These are phyloP conservation scores for Penicillium verrucosum DNA, from an alignment of 2,329 filamentous ascomycete genomes.

Conservation along the genomic window DNA sequence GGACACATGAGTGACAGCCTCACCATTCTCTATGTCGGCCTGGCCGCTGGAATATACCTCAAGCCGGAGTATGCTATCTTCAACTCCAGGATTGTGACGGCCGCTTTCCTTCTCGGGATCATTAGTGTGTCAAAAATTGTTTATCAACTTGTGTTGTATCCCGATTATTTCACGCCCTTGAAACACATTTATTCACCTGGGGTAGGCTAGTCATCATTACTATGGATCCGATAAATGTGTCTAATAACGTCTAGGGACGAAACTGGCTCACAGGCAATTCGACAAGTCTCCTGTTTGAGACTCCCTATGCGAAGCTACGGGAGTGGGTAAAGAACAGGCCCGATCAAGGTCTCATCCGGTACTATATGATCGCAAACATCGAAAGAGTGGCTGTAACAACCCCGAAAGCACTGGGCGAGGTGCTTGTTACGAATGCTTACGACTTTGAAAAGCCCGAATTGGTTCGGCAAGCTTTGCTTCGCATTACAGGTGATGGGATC, in stretches of 20 bases:
- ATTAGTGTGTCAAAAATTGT: slow-evolving; percentile 24
- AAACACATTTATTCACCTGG: slow-evolving; percentile 55
- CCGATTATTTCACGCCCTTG: slow-evolving; percentile 56
- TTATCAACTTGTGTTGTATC: slow-evolving; percentile 53
- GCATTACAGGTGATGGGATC: slow-evolving; percentile 42
- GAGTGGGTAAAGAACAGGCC: slow-evolving; percentile 59
- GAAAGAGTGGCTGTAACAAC: slow-evolving; percentile 62
- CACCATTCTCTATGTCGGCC: slow-evolving; percentile 17
- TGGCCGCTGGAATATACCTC: slow-evolving; percentile 17
- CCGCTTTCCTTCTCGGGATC: slow-evolving; percentile 20
- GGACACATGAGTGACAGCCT: slow-evolving; percentile 11
- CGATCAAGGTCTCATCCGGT: slow-evolving; percentile 68
- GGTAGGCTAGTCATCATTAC: slow-evolving; percentile 34
- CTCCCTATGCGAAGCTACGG: slow-evolving; percentile 38
- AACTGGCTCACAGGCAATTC: slow-evolving; percentile 48
- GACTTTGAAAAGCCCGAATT: slow-evolving; percentile 63
- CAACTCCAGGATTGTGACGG: slow-evolving; percentile 28
- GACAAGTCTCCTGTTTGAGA: slow-evolving; percentile 37
- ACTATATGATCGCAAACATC: slow-evolving; percentile 59
- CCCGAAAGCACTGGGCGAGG: slow-evolving; percentile 65
- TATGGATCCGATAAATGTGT: not conserved
- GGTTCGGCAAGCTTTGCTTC: slow-evolving; percentile 41
- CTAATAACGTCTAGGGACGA: slow-evolving; percentile 29
- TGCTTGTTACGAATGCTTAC: slow-evolving; percentile 66
- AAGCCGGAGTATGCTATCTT: slow-evolving; percentile 30